phyloP scores from a whole-genome alignment of 805 yeast species.

The Cyberlindnera mrakii region DNA sequence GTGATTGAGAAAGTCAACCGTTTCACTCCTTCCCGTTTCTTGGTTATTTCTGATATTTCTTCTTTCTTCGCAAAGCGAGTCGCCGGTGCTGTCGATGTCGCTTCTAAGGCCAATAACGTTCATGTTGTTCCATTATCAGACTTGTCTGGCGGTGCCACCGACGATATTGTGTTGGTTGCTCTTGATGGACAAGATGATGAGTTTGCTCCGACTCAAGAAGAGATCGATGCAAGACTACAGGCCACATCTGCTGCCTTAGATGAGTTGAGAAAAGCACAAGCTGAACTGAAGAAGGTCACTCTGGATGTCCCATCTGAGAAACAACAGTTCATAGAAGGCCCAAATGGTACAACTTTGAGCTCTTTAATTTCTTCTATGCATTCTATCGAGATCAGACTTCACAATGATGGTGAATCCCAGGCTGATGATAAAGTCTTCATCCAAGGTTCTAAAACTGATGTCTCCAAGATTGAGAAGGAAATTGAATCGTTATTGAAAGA shows the following conservation, averaged over 20 bases:
- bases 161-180: constrained; percentile 50
- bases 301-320: constrained; percentile 46
- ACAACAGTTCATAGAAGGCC: constrained; percentile 58
- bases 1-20: constrained; percentile 70
- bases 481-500: constrained; percentile 51
- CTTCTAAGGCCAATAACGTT: constrained; percentile 41
- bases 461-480: constrained; percentile 45
- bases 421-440: constrained; percentile 51
- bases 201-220: constrained; percentile 64
- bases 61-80: constrained; percentile 48
- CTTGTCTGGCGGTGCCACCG: constrained; percentile 36
- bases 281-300: constrained; percentile 42
- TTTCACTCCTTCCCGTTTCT: constrained; percentile 61
- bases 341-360: constrained; percentile 52
- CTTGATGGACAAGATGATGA: constrained; percentile 46
- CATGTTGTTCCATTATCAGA: constrained; percentile 54
- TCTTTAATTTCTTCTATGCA: constrained; percentile 28
- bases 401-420: constrained; percentile 29
- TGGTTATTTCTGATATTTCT: constrained; percentile 58
- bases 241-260: constrained; percentile 50
- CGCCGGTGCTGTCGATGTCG: constrained; percentile 32
- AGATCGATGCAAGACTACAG: constrained; percentile 47
- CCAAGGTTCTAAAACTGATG: constrained; percentile 66
- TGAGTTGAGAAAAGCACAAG: constrained; percentile 52
- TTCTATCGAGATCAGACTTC: constrained; percentile 39